Conservation (phyloP, 495 filamentous ascomycete species). For the Pseudotulostoma volvatum region DNA sequence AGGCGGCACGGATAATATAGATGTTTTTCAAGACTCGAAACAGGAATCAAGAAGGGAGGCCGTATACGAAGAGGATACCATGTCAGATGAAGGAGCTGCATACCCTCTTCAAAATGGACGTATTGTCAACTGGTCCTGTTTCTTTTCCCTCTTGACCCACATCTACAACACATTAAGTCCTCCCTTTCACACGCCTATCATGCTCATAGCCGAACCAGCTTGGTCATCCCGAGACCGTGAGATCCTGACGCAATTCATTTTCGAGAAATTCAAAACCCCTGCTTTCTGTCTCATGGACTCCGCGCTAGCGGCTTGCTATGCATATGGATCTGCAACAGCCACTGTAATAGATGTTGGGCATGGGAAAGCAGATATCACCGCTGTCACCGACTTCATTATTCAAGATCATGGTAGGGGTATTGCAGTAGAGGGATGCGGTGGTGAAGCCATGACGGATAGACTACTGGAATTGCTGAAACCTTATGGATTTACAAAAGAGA, state of each 20-base stretch:
- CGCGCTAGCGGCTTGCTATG: conserved; percentile 67
- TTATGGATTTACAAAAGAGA: conserved; percentile 62
- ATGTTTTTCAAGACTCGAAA: conserved; percentile 8
- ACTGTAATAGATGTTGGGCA: conserved; percentile 82
- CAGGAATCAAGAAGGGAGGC: conserved; percentile 27
- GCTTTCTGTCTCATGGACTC: conserved; percentile 76
- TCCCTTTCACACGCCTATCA: conserved; percentile 82
- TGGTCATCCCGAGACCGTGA: conserved; percentile 79
- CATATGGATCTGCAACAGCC: conserved; percentile 56
- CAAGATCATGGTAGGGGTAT: conserved; percentile 42
- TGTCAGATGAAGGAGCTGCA: conserved; percentile 75
- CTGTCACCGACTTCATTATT: conserved; percentile 61
- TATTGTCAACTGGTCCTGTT: conserved; percentile 76
- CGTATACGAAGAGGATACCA: conserved; percentile 71
- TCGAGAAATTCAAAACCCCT: conserved; percentile 91
- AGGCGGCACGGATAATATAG: neutral
- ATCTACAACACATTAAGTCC: conserved; percentile 75
- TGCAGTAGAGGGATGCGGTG: conserved; percentile 56
- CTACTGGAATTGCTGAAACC: conserved; percentile 49
- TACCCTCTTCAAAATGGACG: conserved; percentile 74
- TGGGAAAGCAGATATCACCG: conserved; percentile 81
- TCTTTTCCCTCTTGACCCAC: conserved; percentile 78
- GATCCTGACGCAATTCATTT: conserved; percentile 73
- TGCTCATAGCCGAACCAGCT: conserved; percentile 69
- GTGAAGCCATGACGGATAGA: conserved; percentile 72